These are phyloP conservation scores for Globisporangium emineosum DNA, from an alignment of 352 stramenopile species.

Conservation along the genomic window DNA sequence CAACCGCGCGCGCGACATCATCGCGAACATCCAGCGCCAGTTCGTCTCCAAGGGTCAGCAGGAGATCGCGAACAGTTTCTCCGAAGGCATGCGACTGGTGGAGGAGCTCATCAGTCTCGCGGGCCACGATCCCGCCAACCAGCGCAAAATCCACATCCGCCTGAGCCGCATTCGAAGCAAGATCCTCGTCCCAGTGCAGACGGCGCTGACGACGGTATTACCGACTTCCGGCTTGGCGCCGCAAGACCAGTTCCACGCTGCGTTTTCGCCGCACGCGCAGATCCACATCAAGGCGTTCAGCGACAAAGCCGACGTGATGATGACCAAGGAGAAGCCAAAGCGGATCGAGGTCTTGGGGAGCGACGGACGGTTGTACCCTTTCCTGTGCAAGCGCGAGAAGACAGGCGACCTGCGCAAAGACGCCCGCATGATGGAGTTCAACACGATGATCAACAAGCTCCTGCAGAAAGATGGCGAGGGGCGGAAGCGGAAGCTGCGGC, in stretches of 20 bases:
- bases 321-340: slow-evolving; percentile 99
- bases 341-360: slow-evolving; percentile 90
- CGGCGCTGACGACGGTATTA: slow-evolving; percentile 69
- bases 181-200: slow-evolving; percentile 82
- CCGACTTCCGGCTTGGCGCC: slow-evolving; percentile 61
- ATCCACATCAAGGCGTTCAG: slow-evolving; percentile 88
- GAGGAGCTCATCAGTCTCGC: slow-evolving; percentile 93
- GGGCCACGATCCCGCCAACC: slow-evolving; percentile 77
- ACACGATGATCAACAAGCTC: slow-evolving; percentile 99
- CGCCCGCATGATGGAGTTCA: slow-evolving; percentile 99
- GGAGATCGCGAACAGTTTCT: slow-evolving; percentile 81
- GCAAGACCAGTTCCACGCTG: slow-evolving; percentile 42
- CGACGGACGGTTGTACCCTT: slow-evolving; percentile 79
- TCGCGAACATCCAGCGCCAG: slow-evolving; percentile 55
- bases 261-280: slow-evolving; percentile 65
- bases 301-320: slow-evolving; percentile 94
- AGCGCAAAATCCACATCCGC: slow-evolving; percentile 81
- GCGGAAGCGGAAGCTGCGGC: slow-evolving; percentile 88
- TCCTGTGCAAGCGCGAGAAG: slow-evolving; percentile 97
- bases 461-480: slow-evolving; percentile 90
- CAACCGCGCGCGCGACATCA: slow-evolving; percentile 63
- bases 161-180: slow-evolving; percentile 61
- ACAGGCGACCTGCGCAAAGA: slow-evolving; percentile 99
- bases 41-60: slow-evolving; percentile 59
- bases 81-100: slow-evolving; percentile 88